Percentiles rank a stretch among this genome's conserved stretches.
Conservation (phyloP, 352 stramenopile genomes). For the Stramenopiles sp. region DNA sequence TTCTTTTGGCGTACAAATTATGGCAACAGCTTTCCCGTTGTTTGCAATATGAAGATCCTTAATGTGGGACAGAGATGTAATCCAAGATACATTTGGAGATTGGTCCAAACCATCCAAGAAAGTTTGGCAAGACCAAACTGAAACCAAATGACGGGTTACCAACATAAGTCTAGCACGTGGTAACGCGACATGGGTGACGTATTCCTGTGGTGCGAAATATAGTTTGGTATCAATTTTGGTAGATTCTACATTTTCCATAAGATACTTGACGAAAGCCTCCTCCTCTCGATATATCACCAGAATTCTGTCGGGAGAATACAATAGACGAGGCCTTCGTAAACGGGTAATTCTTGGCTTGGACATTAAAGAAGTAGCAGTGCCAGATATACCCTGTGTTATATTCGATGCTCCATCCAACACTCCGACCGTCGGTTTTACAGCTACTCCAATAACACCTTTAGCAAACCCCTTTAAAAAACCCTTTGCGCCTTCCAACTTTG, state of each 20-base stretch:
- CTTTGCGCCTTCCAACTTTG: constrained; percentile 59
- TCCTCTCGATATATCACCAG: constrained; percentile 30
- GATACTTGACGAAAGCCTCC: neutral
- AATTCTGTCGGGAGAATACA: constrained; percentile 46
- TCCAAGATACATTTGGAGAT: neutral
- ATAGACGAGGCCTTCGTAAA: constrained; percentile 44
- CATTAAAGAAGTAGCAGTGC: constrained; percentile 52
- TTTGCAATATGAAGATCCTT: neutral
- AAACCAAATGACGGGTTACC: neutral
- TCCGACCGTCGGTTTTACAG: constrained; percentile 57
- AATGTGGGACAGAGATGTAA: neutral
- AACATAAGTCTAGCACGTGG: neutral
- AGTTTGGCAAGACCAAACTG: neutral
- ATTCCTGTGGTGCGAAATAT: neutral
- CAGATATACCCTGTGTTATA: constrained; percentile 29
- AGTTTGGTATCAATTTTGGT: too few species aligned
- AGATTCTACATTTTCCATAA: neutral
- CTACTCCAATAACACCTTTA: constrained; percentile 57
- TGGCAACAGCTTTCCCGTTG: neutral
- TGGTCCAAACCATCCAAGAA: neutral
- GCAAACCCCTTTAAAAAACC: constrained; percentile 51
- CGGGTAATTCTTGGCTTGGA: constrained; percentile 41
- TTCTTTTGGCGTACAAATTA: neutral
- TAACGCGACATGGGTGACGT: neutral
- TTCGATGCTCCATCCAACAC: constrained; percentile 52